Evolutionary conservation across 1,284 basidiomycete genomes (phyloP).

Genomic region (Malassezia brasiliensis): DNA sequence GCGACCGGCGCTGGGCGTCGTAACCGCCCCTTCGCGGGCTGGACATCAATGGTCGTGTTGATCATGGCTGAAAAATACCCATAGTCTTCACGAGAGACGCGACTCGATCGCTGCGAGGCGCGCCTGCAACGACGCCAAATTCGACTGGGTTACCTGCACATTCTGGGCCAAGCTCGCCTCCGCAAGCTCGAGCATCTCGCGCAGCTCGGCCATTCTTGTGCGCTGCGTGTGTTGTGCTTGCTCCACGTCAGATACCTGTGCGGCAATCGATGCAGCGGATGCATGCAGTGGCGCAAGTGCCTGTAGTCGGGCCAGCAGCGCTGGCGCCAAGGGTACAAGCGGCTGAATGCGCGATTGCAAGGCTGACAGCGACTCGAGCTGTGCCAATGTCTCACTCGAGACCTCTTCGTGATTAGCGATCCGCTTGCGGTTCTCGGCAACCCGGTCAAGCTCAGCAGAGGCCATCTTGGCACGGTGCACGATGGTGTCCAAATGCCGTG

Average conservation of each 20-base stretch:
- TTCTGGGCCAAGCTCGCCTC: constrained; percentile 59
- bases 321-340: constrained; percentile 76
- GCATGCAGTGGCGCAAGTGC: constrained; percentile 74
- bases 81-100: background rate
- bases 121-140: constrained; percentile 57
- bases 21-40: constrained; percentile 53
- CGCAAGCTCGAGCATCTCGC: constrained; percentile 57
- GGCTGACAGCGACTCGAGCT: constrained; percentile 53
- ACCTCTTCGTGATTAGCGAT: constrained; percentile 49
- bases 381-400: constrained; percentile 38
- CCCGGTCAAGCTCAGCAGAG: constrained; percentile 80
- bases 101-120: constrained; percentile 61
- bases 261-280: constrained; percentile 63
- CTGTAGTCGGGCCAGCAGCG: constrained; percentile 75
- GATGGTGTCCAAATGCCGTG: constrained; percentile 91
- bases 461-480: constrained; percentile 85
- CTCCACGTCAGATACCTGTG: constrained; percentile 59
- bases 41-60: constrained; percentile 39
- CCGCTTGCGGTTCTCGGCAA: constrained; percentile 54
- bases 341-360: constrained; percentile 74
- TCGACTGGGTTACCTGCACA: constrained; percentile 41
- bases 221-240: constrained; percentile 60
- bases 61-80: constrained; percentile 44
- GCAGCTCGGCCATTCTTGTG: constrained; percentile 61
- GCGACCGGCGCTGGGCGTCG: constrained; percentile 69